Conservation (phyloP, 1,139 yeast species). For the Cylindricascospora bacillispora region DNA sequence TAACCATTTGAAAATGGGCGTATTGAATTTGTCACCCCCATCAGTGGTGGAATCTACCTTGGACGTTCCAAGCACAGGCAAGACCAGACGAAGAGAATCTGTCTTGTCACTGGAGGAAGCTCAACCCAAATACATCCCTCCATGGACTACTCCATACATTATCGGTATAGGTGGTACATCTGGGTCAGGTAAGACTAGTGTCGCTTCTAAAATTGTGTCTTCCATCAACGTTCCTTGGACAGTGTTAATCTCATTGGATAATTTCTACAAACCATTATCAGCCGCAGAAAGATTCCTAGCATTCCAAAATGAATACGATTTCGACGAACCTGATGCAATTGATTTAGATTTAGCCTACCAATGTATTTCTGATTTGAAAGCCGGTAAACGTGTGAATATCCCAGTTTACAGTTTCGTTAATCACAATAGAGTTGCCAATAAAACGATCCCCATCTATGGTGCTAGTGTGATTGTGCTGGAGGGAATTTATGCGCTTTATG, state of each 20-base stretch:
- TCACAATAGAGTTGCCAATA: slow-evolving; percentile 56
- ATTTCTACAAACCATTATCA: slow-evolving; percentile 68
- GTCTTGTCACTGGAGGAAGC: no score
- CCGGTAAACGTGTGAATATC: slow-evolving; percentile 48
- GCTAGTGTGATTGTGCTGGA: slow-evolving; percentile 88
- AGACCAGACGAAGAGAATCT: slow-evolving; percentile 1
- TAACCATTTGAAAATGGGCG: no score
- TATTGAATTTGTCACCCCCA: no score
- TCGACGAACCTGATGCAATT: slow-evolving; percentile 72
- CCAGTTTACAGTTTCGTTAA: slow-evolving; percentile 76
- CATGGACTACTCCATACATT: slow-evolving; percentile 92
- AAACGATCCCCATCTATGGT: slow-evolving; percentile 71
- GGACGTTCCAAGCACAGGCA: no score
- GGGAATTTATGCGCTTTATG: slow-evolving; percentile 79
- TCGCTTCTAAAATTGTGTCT: slow-evolving; percentile 71
- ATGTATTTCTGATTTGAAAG: slow-evolving; percentile 52
- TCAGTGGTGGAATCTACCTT: no score
- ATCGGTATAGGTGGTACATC: slow-evolving; percentile 93
- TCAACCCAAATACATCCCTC: slow-evolving; percentile 79
- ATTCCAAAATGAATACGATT: slow-evolving; percentile 57
- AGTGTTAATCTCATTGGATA: slow-evolving; percentile 79
- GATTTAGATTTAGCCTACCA: slow-evolving; percentile 63
- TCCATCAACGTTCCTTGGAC: slow-evolving; percentile 91
- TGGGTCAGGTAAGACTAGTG: slow-evolving; percentile 92
- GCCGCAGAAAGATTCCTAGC: slow-evolving; percentile 52